These are phyloP conservation scores for Neurospora sp. DNA, from an alignment of 495 filamentous ascomycete genomes.

Conservation along the genomic window DNA sequence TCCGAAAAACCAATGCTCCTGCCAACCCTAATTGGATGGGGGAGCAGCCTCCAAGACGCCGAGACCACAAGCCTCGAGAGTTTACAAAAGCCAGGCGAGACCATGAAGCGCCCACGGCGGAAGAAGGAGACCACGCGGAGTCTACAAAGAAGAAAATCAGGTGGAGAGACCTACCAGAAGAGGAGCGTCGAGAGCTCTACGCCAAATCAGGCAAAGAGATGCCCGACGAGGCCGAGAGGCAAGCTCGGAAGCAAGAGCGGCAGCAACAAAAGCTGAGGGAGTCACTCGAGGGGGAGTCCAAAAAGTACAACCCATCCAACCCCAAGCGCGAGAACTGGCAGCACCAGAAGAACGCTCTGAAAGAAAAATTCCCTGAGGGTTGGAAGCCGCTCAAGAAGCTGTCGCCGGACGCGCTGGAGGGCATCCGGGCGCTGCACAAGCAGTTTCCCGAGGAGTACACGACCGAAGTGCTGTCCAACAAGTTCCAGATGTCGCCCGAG, in stretches of 20 bases:
- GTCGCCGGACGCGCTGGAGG: slow-evolving; percentile 81
- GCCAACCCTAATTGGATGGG: background rate
- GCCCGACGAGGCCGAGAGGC: background rate
- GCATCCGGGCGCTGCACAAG: slow-evolving; percentile 68
- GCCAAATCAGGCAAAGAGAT: slow-evolving; percentile 1
- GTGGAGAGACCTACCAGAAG: background rate
- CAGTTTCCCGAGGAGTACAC: slow-evolving; percentile 67
- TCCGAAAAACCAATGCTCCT: background rate
- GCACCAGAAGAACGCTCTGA: slow-evolving; percentile 19
- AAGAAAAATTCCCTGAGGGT: slow-evolving; percentile 54
- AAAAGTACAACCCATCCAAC: background rate
- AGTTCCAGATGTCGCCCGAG: slow-evolving; percentile 80
- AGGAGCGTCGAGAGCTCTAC: background rate
- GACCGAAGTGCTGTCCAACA: slow-evolving; percentile 58
- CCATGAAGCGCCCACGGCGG: background rate
- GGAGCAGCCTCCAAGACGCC: background rate
- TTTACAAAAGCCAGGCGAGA: background rate
- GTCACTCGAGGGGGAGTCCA: background rate
- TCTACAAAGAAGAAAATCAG: background rate
- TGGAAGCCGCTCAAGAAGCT: slow-evolving; percentile 80
- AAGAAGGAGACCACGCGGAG: background rate
- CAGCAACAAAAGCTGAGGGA: background rate
- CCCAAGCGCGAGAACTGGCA: slow-evolving; percentile 11
- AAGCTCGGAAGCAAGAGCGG: background rate
- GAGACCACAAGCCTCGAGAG: background rate